These are phyloP conservation scores for Hygrophila difformis DNA, from an alignment of 257 asterid species.

Conservation along the genomic window DNA sequence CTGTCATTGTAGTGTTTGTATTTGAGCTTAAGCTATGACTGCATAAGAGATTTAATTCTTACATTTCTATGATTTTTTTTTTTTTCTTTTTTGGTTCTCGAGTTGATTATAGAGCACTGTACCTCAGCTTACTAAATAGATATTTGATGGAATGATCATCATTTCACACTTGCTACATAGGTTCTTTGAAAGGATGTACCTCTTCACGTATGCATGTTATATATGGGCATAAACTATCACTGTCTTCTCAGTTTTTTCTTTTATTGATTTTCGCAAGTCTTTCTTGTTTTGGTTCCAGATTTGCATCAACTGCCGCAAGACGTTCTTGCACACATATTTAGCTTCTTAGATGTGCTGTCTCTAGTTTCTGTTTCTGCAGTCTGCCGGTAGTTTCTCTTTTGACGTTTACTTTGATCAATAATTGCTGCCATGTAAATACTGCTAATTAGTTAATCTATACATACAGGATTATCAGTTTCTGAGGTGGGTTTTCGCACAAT, in stretches of 20 bases:
- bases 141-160: slow-evolving; percentile 5
- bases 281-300: slow-evolving; percentile 42
- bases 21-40: background rate
- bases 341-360: slow-evolving; percentile 63
- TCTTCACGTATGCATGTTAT: too few relatives aligned
- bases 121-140: background rate
- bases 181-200: too few relatives aligned
- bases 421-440: background rate
- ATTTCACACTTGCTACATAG: too few relatives aligned
- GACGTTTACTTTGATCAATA: slow-evolving; percentile 1
- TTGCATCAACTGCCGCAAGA: slow-evolving; percentile 48
- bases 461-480: background rate
- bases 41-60: background rate
- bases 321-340: slow-evolving; percentile 52
- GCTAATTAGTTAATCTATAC: background rate
- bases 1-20: background rate
- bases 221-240: too few relatives aligned
- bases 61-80: background rate
- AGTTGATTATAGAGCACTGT: background rate
- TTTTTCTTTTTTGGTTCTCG: background rate
- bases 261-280: too few relatives aligned
- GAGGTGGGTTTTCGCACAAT: slow-evolving; percentile 6
- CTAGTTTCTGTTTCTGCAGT: slow-evolving; percentile 61
- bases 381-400: slow-evolving; percentile 43
- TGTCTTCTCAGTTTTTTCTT: too few relatives aligned